A percentile compares a stretch with the other conserved stretches of the same genome.
These are phyloP conservation scores for Rhododendron kiyosumense DNA, from an alignment of 148 eudicot species.

Conservation along the genomic window DNA sequence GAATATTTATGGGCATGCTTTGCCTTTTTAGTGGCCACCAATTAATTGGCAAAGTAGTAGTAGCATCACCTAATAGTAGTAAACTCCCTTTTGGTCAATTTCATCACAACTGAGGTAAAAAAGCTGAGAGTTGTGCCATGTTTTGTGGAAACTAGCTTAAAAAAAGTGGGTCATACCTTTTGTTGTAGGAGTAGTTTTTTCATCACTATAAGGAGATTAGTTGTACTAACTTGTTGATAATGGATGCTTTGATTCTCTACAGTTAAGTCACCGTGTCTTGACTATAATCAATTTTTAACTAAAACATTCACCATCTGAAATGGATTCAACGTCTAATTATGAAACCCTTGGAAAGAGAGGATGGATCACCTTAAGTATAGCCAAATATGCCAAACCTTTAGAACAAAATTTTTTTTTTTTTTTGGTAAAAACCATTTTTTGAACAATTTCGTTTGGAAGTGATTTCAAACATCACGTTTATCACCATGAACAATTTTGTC, in stretches of 20 bases:
- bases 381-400: no score
- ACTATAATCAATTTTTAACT: background rate
- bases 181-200: background rate
- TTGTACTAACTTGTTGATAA: background rate
- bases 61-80: background rate
- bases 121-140: background rate
- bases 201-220: background rate
- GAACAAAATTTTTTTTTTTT: no score
- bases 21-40: background rate
- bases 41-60: background rate
- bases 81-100: background rate
- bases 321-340: background rate
- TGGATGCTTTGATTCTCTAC: background rate
- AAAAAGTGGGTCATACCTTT: background rate
- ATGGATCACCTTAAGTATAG: background rate
- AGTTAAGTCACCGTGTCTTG: background rate
- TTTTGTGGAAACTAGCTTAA: background rate
- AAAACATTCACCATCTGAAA: background rate
- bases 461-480: no score
- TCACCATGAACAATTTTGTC: no score
- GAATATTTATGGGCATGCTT: background rate
- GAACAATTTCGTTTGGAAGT: no score
- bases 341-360: background rate
- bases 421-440: no score
- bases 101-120: background rate